Percentiles rank a stretch among this genome's conserved stretches.
Evolutionary conservation across 768 basidiomycete species (phyloP).

Genomic region (Macrocybe gigantea): DNA sequence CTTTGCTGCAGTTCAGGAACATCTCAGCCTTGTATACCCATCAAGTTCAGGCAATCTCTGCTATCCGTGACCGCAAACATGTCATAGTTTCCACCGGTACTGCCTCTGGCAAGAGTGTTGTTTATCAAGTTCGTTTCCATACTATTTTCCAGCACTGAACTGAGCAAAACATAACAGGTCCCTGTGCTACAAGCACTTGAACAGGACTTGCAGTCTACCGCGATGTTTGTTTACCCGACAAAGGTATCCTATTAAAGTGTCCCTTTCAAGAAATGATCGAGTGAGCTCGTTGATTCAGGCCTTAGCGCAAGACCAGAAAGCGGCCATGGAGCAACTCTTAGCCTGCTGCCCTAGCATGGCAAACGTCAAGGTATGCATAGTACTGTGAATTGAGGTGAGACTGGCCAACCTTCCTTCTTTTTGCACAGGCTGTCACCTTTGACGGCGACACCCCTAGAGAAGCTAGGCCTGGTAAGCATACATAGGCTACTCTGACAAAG

Average conservation of each 20-base stretch:
- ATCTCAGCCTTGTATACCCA: conserved; percentile 63
- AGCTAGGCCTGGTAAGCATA: conserved; percentile 43
- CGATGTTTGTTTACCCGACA: conserved; percentile 85
- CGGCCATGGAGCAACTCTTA: conserved; percentile 63
- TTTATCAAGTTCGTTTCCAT: conserved; percentile 58
- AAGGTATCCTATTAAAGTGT: conserved; percentile 43
- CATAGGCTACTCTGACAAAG: not conserved
- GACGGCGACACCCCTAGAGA: conserved; percentile 86
- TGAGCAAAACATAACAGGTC: conserved; percentile 36
- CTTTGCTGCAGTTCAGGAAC: conserved; percentile 50
- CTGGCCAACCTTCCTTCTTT: not conserved
- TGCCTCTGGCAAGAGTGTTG: conserved; percentile 84
- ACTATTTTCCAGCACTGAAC: not conserved
- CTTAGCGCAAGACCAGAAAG: conserved; percentile 82
- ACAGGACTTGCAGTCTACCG: conserved; percentile 53
- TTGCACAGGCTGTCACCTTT: conserved; percentile 61
- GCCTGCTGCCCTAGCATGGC: conserved; percentile 55
- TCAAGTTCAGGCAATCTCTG: conserved; percentile 69
- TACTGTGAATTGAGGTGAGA: not conserved
- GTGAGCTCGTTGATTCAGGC: conserved; percentile 41
- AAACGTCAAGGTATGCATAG: conserved; percentile 40
- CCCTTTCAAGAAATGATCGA: not conserved
- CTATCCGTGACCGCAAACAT: conserved; percentile 49
- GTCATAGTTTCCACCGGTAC: conserved; percentile 90
- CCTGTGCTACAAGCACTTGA: conserved; percentile 67